Evolutionary conservation across 2,329 filamentous ascomycete species (phyloP), one percentile per base, ranked within the genome.

Genomic region (Botrytis pseudocinerea): DNA sequence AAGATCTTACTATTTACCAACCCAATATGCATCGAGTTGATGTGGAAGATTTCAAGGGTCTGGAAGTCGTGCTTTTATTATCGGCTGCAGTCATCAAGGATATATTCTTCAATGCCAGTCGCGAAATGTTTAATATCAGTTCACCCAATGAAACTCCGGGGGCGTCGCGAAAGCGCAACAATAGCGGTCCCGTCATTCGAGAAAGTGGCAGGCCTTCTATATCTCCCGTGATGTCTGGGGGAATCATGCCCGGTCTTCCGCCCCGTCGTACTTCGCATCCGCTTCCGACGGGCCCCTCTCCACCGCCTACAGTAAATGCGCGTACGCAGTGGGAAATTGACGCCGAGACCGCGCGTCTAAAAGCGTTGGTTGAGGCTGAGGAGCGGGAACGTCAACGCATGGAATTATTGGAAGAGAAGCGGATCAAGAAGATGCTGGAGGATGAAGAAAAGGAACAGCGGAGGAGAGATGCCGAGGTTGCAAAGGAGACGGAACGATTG

Each of bases 1-100:
- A 89, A 77, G 83, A 85, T 65, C 83, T 98, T 73, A 97, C 95
- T 2, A 87, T 99, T 60, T 98, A 98, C 84, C 93, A 99, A 82
- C 93, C 95, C 8, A 98, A 98, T 80, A 86, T 98, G 80, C 91
- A 92, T 75, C 88, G 96, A 10, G 92, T 98, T 18, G 95, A 98
- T 61, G 90, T 98, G 75, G 94, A 99, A 82, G 96, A 99, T 82
- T 90, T 92, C 73, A 98, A 98, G 82, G 96, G 96, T 0, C 85
- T 98, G 6, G 96, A 99, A 81, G 88, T 98, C 1, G 91, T 95
- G 1, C 83, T 98, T 28, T 80, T 92, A 32, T 82, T 92, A 32
- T 85, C 88, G 42, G 88, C 89, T 1, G 87, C 90, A 77, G 87
- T 90, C 46, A 90, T 92, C 73, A 86, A 88, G 61, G 90, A 92